A percentile compares a stretch with the other conserved stretches of the same genome.
Evolutionary conservation across 2,329 filamentous ascomycete genomes (phyloP).

Genomic region (Cadophora sp.): DNA sequence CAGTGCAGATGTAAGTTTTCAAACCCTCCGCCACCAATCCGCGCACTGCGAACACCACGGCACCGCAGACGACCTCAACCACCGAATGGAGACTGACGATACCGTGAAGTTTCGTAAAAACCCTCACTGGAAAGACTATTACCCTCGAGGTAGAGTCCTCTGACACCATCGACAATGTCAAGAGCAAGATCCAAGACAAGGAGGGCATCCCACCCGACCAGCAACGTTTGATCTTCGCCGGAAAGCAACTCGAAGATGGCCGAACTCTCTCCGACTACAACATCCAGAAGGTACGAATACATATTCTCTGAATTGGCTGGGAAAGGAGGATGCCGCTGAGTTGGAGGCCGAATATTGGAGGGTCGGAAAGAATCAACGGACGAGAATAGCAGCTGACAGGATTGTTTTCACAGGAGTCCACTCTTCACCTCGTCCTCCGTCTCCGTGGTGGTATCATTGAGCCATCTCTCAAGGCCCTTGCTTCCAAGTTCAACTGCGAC

Average conservation of each 20-base stretch:
- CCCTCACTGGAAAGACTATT: slow-evolving; percentile 99
- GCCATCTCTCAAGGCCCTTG: slow-evolving; percentile 97
- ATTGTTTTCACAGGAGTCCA: slow-evolving; percentile 75
- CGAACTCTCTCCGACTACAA: slow-evolving; percentile 98
- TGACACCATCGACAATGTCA: slow-evolving; percentile 99
- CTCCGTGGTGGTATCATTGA: slow-evolving; percentile 99
- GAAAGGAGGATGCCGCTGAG: too few species aligned
- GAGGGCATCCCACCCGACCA: slow-evolving; percentile 98
- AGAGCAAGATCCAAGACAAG: slow-evolving; percentile 99
- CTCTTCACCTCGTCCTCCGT: slow-evolving; percentile 97
- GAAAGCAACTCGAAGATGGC: slow-evolving; percentile 99
- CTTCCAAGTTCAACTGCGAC: slow-evolving; percentile 99
- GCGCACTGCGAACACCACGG: background rate
- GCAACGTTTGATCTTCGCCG: slow-evolving; percentile 98
- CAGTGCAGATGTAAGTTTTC: slow-evolving; percentile 89
- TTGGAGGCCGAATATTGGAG: background rate
- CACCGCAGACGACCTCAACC: slow-evolving; percentile 41
- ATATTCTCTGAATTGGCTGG: background rate
- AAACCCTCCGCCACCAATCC: background rate
- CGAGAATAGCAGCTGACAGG: slow-evolving; percentile 32
- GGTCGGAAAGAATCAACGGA: background rate
- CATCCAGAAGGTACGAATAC: slow-evolving; percentile 88
- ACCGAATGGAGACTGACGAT: slow-evolving; percentile 36
- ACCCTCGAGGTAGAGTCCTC: slow-evolving; percentile 99
- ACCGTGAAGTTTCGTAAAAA: slow-evolving; percentile 91